Evolutionary conservation across 2,329 filamentous ascomycete species (phyloP).

Genomic region (Arthrobotrys sphaeroides): DNA sequence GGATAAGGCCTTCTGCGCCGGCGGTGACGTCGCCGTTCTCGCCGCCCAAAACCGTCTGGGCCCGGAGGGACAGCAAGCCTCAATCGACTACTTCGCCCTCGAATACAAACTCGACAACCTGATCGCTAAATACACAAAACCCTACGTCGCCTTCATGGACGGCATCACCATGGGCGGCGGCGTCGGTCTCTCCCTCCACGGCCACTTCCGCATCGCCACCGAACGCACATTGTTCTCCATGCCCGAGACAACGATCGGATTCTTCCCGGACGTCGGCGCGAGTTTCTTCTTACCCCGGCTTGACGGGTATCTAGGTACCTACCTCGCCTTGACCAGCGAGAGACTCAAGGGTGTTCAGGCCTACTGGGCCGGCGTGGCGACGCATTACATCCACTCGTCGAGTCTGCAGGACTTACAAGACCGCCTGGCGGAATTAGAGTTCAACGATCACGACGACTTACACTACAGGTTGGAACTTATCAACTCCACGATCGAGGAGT

Average conservation of each 20-base stretch:
- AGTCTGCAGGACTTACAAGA: slow-evolving; percentile 82
- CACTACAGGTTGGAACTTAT: slow-evolving; percentile 75
- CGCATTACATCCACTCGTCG: slow-evolving; percentile 94
- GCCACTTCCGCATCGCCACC: slow-evolving; percentile 94
- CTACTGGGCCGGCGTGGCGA: slow-evolving; percentile 83
- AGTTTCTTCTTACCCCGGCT: slow-evolving; percentile 95
- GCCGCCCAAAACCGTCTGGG: slow-evolving; percentile 74
- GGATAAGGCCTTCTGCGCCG: slow-evolving; percentile 85
- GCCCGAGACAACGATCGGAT: slow-evolving; percentile 97
- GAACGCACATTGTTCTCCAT: slow-evolving; percentile 96
- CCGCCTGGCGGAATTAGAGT: slow-evolving; percentile 87
- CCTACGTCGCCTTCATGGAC: slow-evolving; percentile 95
- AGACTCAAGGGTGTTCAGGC: slow-evolving; percentile 82
- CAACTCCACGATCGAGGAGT: slow-evolving; percentile 91
- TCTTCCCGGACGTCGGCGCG: slow-evolving; percentile 97
- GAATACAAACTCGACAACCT: slow-evolving; percentile 97
- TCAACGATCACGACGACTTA: slow-evolving; percentile 77
- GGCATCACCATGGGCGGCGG: slow-evolving; percentile 98
- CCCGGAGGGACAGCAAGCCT: slow-evolving; percentile 76
- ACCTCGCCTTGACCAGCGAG: slow-evolving; percentile 90
- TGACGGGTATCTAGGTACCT: slow-evolving; percentile 86
- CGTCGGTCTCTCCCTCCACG: slow-evolving; percentile 91
- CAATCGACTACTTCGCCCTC: slow-evolving; percentile 85
- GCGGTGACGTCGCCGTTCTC: slow-evolving; percentile 85
- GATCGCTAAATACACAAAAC: slow-evolving; percentile 92